phyloP scores from a whole-genome alignment of 495 filamentous ascomycete genomes.

The Neurospora sp. region DNA sequence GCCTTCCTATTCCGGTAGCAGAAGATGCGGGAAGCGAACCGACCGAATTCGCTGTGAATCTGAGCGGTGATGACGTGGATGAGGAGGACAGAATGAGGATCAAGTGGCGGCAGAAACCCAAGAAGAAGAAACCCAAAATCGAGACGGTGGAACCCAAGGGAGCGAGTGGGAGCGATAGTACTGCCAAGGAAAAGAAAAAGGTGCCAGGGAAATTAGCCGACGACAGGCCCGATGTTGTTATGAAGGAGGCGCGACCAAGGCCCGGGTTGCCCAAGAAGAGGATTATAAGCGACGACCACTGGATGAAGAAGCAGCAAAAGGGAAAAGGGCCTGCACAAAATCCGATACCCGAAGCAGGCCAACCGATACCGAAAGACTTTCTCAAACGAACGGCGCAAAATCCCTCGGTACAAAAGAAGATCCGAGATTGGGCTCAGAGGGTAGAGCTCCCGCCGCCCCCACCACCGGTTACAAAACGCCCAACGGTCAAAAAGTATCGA shows the following conservation, averaged over 20 bases:
- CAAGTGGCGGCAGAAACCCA: slow-evolving; percentile 31
- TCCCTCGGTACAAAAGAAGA: slow-evolving; percentile 38
- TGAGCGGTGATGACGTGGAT: slow-evolving; percentile 37
- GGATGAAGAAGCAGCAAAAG: slow-evolving; percentile 48
- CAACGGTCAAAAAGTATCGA: slow-evolving; percentile 14
- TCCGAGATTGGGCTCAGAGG: slow-evolving; percentile 41
- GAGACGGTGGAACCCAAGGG: slow-evolving; percentile 10
- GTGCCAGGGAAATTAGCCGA: slow-evolving; percentile 18
- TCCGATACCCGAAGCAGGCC: slow-evolving; percentile 24
- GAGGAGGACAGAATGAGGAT: slow-evolving; percentile 40
- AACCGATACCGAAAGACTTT: slow-evolving; percentile 42
- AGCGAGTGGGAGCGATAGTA: slow-evolving; percentile 13
- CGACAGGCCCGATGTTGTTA: neutral
- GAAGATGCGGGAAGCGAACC: slow-evolving; percentile 31
- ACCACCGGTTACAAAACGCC: neutral
- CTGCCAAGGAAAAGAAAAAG: slow-evolving; percentile 16
- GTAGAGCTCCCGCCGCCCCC: slow-evolving; percentile 29
- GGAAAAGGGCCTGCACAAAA: slow-evolving; percentile 19
- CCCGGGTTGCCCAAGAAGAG: slow-evolving; percentile 54
- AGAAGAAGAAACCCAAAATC: slow-evolving; percentile 19
- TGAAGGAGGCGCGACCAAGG: slow-evolving; percentile 7
- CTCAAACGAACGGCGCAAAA: slow-evolving; percentile 37
- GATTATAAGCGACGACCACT: slow-evolving; percentile 72
- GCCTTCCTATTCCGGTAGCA: slow-evolving; percentile 24
- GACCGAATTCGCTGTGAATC: slow-evolving; percentile 31